Evolutionary conservation across 345 rosid species (phyloP).

Genomic region (Bruguiera gymnorhiza): DNA sequence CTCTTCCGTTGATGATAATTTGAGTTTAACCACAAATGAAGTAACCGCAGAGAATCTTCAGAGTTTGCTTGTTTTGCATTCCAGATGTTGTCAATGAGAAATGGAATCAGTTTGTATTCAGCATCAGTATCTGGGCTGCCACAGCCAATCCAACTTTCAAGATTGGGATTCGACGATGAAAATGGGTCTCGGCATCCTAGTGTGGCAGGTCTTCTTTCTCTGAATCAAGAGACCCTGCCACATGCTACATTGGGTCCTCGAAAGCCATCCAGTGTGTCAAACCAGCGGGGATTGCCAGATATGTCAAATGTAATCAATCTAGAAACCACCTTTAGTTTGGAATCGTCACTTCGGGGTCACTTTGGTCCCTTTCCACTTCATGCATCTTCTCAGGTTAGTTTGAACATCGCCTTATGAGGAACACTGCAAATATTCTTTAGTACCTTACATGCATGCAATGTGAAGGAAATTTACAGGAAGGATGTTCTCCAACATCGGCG

Average conservation of each 20-base stretch:
- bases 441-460: slow-evolving; percentile 16
- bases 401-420: neutral
- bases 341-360: slow-evolving; percentile 54
- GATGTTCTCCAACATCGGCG: slow-evolving; percentile 41
- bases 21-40: neutral
- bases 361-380: slow-evolving; percentile 44
- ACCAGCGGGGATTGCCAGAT: slow-evolving; percentile 31
- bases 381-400: slow-evolving; percentile 45
- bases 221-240: slow-evolving; percentile 35
- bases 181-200: slow-evolving; percentile 29
- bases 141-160: slow-evolving; percentile 47
- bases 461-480: slow-evolving; percentile 52
- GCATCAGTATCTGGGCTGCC: slow-evolving; percentile 55
- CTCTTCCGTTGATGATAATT: too few relatives aligned
- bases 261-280: slow-evolving; percentile 34
- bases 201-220: slow-evolving; percentile 23
- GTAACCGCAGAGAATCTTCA: neutral
- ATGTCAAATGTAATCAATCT: slow-evolving; percentile 40
- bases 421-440: neutral
- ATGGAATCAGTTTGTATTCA: slow-evolving; percentile 69
- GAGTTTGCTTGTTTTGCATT: slow-evolving; percentile 18
- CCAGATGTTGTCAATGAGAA: slow-evolving; percentile 81
- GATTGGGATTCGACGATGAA: slow-evolving; percentile 35
- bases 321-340: slow-evolving; percentile 45
- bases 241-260: slow-evolving; percentile 33